Evolutionary conservation across 1,284 basidiomycete species (phyloP), one percentile per base, ranked within the genome.

Genomic region (Malassezia nana): DNA sequence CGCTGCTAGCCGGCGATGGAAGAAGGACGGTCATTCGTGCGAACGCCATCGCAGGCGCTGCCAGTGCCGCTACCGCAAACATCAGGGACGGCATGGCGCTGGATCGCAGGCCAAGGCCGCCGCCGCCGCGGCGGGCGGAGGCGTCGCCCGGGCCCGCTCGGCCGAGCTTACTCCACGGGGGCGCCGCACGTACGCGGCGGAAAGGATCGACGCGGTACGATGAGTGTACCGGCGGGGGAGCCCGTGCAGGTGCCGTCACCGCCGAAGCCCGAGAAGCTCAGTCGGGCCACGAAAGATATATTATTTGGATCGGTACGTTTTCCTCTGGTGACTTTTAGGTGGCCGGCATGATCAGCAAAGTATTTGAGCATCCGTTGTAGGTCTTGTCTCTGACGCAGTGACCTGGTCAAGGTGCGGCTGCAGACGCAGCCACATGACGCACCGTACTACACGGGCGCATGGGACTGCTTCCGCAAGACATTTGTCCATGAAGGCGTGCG

Each of bases 311-410:
- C 65, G n/a, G 59, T 62, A 38, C 28, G 47, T 42, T 13, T 3
- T 6, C 22, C 7, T 4, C 10, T 35, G 24, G 18, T 9, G 18
- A 13, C 6, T 20, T 20, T 15, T 26, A 57, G 51, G 16, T 63
- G 22, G 67, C 70, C 1, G 70, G 70, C 8, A 73, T 72, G 67
- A 54, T 67, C 12, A 64, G 66, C 50, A 73, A 73, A 38, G 57
- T 70, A 5, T 62, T 73, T 38, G 70, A 73, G 54, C 70, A 73
- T 42, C 70, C 70, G 3, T 72, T 72, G 59, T 61, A 44, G 40
- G 59, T 55, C 4, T 26, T 6, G 12, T 7, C 16, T 3, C 12
- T 44, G 33, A 30, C 30, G 22, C 52, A 58, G 57, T 29, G 70
- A 73, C 40, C 56, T 73, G 16, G 65, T 73, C 59, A 73, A 73